Conservation (phyloP, 2,329 filamentous ascomycete species). For the Pseudopyricularia cyperi region DNA sequence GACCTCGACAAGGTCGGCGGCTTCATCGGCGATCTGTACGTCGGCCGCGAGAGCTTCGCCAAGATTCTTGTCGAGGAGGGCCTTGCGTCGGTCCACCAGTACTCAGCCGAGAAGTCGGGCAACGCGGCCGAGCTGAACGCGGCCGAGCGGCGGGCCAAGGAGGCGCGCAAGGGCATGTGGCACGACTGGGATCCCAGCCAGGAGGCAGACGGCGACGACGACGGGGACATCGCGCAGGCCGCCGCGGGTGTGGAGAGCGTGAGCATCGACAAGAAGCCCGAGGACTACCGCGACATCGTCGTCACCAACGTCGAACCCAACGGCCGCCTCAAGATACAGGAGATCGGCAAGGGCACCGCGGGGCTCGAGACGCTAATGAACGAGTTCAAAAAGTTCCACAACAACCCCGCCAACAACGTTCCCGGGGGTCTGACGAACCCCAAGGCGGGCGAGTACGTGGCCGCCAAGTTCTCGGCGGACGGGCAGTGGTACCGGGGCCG, state of each 20-base stretch:
- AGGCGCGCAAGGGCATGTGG: slow-evolving; percentile 79
- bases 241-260: slow-evolving; percentile 31
- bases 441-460: slow-evolving; percentile 83
- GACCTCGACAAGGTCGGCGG: slow-evolving; percentile 93
- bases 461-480: slow-evolving; percentile 81
- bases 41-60: slow-evolving; percentile 92
- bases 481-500: slow-evolving; percentile 89
- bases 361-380: slow-evolving; percentile 80
- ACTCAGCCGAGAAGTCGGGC: slow-evolving; percentile 90
- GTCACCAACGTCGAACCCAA: slow-evolving; percentile 80
- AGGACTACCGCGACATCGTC: slow-evolving; percentile 85
- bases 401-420: slow-evolving; percentile 68
- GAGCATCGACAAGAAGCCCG: slow-evolving; percentile 49
- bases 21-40: slow-evolving; percentile 88
- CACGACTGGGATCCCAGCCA: slow-evolving; percentile 86
- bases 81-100: slow-evolving; percentile 80
- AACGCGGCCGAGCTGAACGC: slow-evolving; percentile 78
- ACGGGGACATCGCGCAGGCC: slow-evolving; percentile 34
- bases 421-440: slow-evolving; percentile 56
- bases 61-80: slow-evolving; percentile 91
- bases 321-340: slow-evolving; percentile 79
- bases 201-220: slow-evolving; percentile 50
- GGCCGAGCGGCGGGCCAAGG: slow-evolving; percentile 82
- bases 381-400: slow-evolving; percentile 81
- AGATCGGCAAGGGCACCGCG: slow-evolving; percentile 75